Evolutionary conservation across 176 grass and related monocot genomes (phyloP).

Genomic region (Avena atlantica): DNA sequence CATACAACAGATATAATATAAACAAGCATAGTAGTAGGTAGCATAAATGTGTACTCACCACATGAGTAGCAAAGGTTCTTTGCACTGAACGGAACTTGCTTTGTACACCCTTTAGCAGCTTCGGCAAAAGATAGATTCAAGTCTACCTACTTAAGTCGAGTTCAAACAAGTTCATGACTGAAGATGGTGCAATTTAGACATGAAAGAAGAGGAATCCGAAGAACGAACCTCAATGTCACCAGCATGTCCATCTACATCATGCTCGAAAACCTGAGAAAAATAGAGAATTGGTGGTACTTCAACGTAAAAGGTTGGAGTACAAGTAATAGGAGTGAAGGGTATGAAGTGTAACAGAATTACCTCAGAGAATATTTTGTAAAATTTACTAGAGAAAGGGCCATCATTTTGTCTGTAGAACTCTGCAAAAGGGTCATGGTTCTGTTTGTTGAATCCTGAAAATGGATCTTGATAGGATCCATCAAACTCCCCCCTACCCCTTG

Average conservation of each 20-base stretch:
- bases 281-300: constrained; percentile 42
- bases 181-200: constrained; percentile 14
- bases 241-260: constrained; percentile 64
- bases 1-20: constrained; percentile 26
- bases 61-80: constrained; percentile 90
- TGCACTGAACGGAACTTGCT: constrained; percentile 67
- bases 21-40: constrained; percentile 22
- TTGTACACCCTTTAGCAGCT: constrained; percentile 82
- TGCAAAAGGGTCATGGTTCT: constrained; percentile 72
- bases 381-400: constrained; percentile 64
- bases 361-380: constrained; percentile 97
- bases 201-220: constrained; percentile 41
- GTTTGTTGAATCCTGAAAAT: constrained; percentile 69
- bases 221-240: constrained; percentile 77
- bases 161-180: constrained; percentile 40
- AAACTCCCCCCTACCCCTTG: constrained; percentile 47
- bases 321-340: constrained; percentile 9
- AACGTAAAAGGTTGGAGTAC: neutral
- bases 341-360: constrained; percentile 46
- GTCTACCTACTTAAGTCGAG: constrained; percentile 58
- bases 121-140: constrained; percentile 83
- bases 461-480: constrained; percentile 66
- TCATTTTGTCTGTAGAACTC: constrained; percentile 67
- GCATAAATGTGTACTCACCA: constrained; percentile 57
- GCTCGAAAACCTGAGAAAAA: constrained; percentile 76